Conservation (phyloP, 2,329 filamentous ascomycete species). For the Graphium sp. region DNA sequence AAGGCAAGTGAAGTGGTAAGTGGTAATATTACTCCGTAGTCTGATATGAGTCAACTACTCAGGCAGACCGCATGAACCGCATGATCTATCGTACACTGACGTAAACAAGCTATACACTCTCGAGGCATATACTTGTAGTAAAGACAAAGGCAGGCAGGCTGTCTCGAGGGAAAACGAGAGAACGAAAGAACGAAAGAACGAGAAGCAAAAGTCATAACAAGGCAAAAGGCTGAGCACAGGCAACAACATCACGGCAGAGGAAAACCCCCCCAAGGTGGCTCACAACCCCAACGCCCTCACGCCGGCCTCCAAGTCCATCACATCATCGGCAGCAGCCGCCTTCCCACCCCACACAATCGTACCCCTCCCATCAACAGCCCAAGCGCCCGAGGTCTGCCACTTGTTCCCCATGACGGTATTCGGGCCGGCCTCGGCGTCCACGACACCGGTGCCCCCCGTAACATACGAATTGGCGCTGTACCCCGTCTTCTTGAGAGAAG, state of each 20-base stretch:
- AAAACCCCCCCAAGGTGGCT: too few species aligned
- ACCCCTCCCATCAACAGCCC: conserved; percentile 30
- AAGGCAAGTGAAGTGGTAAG: too few species aligned
- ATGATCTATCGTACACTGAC: too few species aligned
- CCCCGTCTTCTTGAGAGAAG: conserved; percentile 20
- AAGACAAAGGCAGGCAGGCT: too few species aligned
- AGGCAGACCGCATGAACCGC: too few species aligned
- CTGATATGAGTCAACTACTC: too few species aligned
- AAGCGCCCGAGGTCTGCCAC: conserved; percentile 36
- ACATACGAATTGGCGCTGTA: conserved; percentile 8
- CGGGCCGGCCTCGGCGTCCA: conserved; percentile 15
- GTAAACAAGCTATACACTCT: too few species aligned
- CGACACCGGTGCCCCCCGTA: conserved; percentile 3
- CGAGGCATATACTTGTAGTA: too few species aligned
- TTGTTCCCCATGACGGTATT: conserved; percentile 33
- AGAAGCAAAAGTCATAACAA: neutral
- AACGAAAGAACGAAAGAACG: neutral
- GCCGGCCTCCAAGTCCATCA: conserved; percentile 35
- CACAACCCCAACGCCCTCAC: conserved; percentile 16
- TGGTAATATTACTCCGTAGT: too few species aligned
- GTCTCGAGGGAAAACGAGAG: too few species aligned
- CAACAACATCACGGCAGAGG: neutral
- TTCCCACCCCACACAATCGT: conserved; percentile 33
- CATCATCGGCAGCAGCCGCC: conserved; percentile 27
- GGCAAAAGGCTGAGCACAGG: neutral